Conservation (phyloP, 345 rosid genomes). For the Euphorbia lathyris region DNA sequence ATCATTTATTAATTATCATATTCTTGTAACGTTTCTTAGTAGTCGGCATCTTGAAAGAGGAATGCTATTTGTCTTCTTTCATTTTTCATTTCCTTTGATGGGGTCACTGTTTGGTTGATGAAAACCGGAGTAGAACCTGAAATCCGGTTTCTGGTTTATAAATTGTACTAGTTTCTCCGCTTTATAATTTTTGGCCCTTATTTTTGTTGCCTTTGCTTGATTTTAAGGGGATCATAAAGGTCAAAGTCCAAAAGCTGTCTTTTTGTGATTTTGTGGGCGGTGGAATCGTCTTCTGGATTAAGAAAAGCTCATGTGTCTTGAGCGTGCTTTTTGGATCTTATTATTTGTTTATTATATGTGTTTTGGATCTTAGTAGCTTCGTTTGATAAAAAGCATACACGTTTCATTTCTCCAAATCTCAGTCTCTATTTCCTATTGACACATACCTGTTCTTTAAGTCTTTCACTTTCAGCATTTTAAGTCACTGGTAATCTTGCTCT, state of each 20-base stretch:
- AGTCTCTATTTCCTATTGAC: conserved; percentile 8
- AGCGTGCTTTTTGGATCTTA: neutral
- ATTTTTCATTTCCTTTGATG: neutral
- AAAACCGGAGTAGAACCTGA: conserved; percentile 9
- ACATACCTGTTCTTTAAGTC: neutral
- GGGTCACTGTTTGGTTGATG: conserved; percentile 18
- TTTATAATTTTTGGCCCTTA: neutral
- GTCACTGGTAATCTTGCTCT: neutral
- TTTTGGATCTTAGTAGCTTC: conserved; percentile 19
- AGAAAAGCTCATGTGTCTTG: conserved; percentile 46
- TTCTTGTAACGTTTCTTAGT: neutral
- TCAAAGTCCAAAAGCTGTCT: neutral
- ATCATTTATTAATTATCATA: neutral
- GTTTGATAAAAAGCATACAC: conserved; percentile 11
- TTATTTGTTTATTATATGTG: neutral
- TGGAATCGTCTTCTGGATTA: conserved; percentile 5
- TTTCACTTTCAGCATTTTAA: conserved; percentile 12
- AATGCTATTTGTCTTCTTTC: neutral
- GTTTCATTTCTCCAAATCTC: conserved; percentile 9
- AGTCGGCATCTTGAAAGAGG: neutral
- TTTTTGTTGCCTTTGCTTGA: neutral
- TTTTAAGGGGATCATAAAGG: neutral
- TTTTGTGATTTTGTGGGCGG: conserved; percentile 15
- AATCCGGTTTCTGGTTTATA: neutral
- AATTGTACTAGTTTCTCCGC: neutral